Conservation (phyloP, 805 yeast genomes). For the Candida qinlingensis region DNA sequence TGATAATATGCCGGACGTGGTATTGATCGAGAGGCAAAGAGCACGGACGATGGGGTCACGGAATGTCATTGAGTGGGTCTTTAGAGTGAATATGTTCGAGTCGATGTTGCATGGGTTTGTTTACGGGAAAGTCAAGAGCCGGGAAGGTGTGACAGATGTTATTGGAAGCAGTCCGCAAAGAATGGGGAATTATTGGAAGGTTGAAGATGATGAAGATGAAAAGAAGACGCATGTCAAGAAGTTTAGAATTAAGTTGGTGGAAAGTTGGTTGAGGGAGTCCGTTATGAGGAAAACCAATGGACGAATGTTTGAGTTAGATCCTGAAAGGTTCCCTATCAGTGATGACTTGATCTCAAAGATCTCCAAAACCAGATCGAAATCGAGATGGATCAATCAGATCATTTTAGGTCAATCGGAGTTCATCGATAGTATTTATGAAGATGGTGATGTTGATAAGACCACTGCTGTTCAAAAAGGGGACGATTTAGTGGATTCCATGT, state of each 20-base stretch:
- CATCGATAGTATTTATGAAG: constrained; percentile 1
- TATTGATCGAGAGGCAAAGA: constrained; percentile 54
- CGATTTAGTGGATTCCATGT: constrained; percentile 22
- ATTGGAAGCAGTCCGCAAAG: constrained; percentile 17
- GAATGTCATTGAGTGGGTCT: constrained; percentile 43
- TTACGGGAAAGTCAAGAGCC: constrained; percentile 5
- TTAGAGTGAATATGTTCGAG: constrained; percentile 51
- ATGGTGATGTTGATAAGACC: background rate
- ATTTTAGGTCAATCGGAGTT: constrained; percentile 2
- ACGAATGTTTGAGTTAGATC: constrained; percentile 9
- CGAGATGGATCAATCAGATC: constrained; percentile 19
- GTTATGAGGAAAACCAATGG: background rate
- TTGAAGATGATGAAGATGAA: constrained; percentile 4
- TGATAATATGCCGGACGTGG: constrained; percentile 30
- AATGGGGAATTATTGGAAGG: constrained; percentile 22
- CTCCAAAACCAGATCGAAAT: constrained; percentile 4
- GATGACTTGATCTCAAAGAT: background rate
- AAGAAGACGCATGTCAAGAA: constrained; percentile 12
- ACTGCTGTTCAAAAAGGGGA: constrained; percentile 18
- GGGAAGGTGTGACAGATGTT: constrained; percentile 10
- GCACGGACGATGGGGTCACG: constrained; percentile 43
- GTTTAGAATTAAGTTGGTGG: constrained; percentile 15
- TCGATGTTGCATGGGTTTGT: constrained; percentile 36
- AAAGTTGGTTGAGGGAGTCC: constrained; percentile 15
- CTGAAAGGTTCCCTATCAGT: constrained; percentile 6